Evolutionary conservation across 106 monocot species (phyloP), one percentile per base, ranked within the genome.

Genomic region (Amphibolis antarctica): DNA sequence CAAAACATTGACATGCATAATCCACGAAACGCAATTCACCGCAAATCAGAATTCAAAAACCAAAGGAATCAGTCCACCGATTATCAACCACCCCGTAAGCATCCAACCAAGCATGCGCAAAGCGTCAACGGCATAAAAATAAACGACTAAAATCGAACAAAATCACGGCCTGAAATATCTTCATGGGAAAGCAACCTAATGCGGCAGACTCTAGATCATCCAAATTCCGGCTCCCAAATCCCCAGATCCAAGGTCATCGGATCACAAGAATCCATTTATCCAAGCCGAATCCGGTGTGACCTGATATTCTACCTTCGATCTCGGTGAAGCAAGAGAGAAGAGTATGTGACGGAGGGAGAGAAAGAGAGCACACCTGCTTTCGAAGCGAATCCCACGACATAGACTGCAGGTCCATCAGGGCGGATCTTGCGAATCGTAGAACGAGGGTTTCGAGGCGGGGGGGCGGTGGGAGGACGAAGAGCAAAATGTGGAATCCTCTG

Each of bases 281-380:
- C 36, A 36, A 2, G 36, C 36, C 36, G 7, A 7, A 36, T 36
- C 36, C 36, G 7, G 36, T 7, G 36, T 36, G 4, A 7, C 36
- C 36, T 36, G 28, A 59, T 10, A 9, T 30, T 30, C 30, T 30
- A 29, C 5, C 1, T 24, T 22, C 47, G 12, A 47, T 15, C 18
- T 42, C 15, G 10, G 14, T 9, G 24, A 46, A 45, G 7, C 4
- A 46, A 13, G 9, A 25, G 12, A 46, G 25, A 22, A 45, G 44
- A 44, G 23, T 15, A 6, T 18, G 31, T 18, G 17, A 17, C 15
- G 30, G 28, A 30, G 14, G 17, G 19, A 17, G 18, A 59, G 28
- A 30, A 72, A 76, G 31, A 44, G 66, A 46, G 71, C 52, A 19
- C n/a, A 66, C 65, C 65, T 66, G 65, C 10, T 66, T 66, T 3